These are phyloP conservation scores for Hortaea werneckii DNA, from an alignment of 2,329 filamentous ascomycete genomes.

Conservation along the genomic window DNA sequence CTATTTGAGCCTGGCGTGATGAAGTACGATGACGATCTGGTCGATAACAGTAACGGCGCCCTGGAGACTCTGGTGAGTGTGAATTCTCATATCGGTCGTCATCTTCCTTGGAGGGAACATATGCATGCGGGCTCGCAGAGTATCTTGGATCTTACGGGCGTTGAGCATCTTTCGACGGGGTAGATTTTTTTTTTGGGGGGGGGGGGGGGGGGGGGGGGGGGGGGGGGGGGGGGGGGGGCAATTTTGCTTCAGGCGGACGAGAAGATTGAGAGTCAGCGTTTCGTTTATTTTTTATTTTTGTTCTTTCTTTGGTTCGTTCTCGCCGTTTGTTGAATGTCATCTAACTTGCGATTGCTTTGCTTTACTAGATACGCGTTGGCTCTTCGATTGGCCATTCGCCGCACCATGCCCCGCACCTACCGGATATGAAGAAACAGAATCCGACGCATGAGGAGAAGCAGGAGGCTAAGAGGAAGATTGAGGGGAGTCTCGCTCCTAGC, in stretches of 20 bases:
- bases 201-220: too few relatives aligned
- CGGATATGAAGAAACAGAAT: conserved; percentile 79
- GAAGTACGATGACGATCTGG: conserved; percentile 78
- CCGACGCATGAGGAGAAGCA: conserved; percentile 73
- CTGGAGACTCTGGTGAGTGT: conserved; percentile 81
- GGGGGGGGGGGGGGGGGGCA: too few relatives aligned
- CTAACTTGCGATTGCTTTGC: not conserved
- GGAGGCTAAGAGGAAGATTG: conserved; percentile 77
- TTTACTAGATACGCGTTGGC: conserved; percentile 68
- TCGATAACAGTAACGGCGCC: conserved; percentile 74
- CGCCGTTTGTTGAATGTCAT: too few relatives aligned
- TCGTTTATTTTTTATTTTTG: too few relatives aligned
- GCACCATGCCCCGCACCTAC: conserved; percentile 58
- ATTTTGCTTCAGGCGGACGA: too few relatives aligned
- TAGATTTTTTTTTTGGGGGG: too few relatives aligned
- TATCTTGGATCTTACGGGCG: too few relatives aligned
- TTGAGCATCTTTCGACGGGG: too few relatives aligned
- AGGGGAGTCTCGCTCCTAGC: conserved; percentile 42
- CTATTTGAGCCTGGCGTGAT: conserved; percentile 89
- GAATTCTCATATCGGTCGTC: not conserved
- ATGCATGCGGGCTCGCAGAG: not conserved
- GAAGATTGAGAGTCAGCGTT: too few relatives aligned
- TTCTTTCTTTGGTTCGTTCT: too few relatives aligned
- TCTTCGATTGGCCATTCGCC: conserved; percentile 94
- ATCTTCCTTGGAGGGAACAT: not conserved